These are phyloP conservation scores for Phaeotremella fagi DNA, from an alignment of 768 basidiomycete species.

Conservation along the genomic window DNA sequence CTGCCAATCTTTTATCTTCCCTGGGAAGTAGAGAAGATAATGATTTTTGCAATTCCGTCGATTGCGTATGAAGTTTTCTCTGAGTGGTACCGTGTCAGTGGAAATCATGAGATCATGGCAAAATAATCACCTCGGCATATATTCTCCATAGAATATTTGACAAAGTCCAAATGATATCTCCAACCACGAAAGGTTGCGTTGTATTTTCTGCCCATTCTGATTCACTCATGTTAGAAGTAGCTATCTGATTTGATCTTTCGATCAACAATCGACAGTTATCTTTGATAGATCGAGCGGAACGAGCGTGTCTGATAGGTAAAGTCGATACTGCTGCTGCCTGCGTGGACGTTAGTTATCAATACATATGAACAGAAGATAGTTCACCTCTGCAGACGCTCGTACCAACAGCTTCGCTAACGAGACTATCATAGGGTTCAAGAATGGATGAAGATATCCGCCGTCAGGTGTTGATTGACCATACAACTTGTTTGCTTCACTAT, in stretches of 20 bases:
- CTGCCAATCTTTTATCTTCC: constrained; percentile 26
- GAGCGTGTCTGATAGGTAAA: constrained; percentile 17
- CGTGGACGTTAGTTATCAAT: background rate
- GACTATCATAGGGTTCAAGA: constrained; percentile 29
- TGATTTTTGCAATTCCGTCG: constrained; percentile 22
- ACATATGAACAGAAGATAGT: too few species aligned
- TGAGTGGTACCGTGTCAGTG: too few species aligned
- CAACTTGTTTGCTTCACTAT: constrained; percentile 34
- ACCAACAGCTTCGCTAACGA: constrained; percentile 13
- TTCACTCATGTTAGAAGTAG: constrained; percentile 12
- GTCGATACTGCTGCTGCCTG: constrained; percentile 29
- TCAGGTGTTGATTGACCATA: constrained; percentile 23
- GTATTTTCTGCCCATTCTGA: constrained; percentile 15
- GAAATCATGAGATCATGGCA: too few species aligned
- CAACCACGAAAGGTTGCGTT: constrained; percentile 13
- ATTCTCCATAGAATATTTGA: constrained; percentile 37
- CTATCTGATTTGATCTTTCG: constrained; percentile 31
- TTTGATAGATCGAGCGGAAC: constrained; percentile 31
- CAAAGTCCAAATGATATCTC: constrained; percentile 34
- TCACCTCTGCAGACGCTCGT: constrained; percentile 1
- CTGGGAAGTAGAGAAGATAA: constrained; percentile 21
- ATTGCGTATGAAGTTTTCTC: constrained; percentile 39
- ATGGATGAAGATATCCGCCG: constrained; percentile 22
- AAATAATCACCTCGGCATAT: constrained; percentile 31
- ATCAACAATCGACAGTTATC: constrained; percentile 35